A percentile compares a stretch with the other conserved stretches of the same genome.
Conservation (phyloP, 805 yeast species). For the Metschnikowia colocasiae region DNA sequence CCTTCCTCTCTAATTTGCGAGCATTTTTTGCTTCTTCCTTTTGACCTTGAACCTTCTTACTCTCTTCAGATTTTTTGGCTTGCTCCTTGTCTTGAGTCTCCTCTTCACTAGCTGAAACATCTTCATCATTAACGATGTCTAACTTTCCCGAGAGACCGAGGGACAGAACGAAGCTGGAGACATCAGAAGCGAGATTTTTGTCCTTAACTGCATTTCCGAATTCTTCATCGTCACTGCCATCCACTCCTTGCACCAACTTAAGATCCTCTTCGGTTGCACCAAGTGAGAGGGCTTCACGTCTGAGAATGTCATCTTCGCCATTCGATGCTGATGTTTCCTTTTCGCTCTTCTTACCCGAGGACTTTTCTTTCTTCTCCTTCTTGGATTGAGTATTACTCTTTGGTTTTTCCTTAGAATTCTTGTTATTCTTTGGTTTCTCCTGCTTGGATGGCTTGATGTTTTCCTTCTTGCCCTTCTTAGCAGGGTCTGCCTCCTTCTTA, state of each 20-base stretch:
- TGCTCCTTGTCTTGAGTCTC: slow-evolving; percentile 5
- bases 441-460: background rate
- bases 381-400: slow-evolving; percentile 12
- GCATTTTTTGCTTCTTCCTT: slow-evolving; percentile 10
- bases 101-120: slow-evolving; percentile 13
- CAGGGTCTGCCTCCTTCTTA: background rate
- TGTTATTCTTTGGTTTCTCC: slow-evolving; percentile 15
- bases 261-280: slow-evolving; percentile 89
- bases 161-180: slow-evolving; percentile 58
- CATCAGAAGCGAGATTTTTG: slow-evolving; percentile 47
- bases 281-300: slow-evolving; percentile 70
- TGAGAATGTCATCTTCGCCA: slow-evolving; percentile 37
- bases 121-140: slow-evolving; percentile 19
- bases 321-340: slow-evolving; percentile 8
- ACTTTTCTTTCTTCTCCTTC: slow-evolving; percentile 10
- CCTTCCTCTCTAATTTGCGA: slow-evolving; percentile 4
- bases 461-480: background rate
- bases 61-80: too few relatives aligned
- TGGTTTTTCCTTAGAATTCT: slow-evolving; percentile 17
- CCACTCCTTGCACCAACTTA: slow-evolving; percentile 54
- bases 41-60: slow-evolving; percentile 7
- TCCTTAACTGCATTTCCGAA: slow-evolving; percentile 42
- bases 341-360: background rate
- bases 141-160: slow-evolving; percentile 50
- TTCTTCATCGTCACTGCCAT: slow-evolving; percentile 43